phyloP scores from a whole-genome alignment of 495 filamentous ascomycete species.

The Lentithecium fluviatile region DNA sequence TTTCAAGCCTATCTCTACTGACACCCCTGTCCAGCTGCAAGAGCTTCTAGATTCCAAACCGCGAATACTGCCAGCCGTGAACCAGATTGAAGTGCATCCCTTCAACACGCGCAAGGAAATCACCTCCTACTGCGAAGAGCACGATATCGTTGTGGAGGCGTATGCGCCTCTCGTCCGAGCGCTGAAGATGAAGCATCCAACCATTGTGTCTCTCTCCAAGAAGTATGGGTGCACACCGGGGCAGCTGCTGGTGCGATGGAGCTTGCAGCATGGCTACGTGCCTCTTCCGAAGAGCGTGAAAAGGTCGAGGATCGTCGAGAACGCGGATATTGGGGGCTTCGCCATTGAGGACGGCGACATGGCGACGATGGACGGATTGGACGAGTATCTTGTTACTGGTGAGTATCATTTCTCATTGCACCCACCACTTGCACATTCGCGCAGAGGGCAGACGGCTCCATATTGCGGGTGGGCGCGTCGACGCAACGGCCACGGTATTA shows the following conservation, averaged over 20 bases:
- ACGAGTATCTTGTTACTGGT: constrained; percentile 69
- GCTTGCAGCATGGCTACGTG: constrained; percentile 70
- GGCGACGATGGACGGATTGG: constrained; percentile 60
- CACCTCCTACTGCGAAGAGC: constrained; percentile 52
- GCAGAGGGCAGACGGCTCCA: no score
- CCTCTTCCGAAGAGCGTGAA: constrained; percentile 71
- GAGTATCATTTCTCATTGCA: constrained; percentile 18
- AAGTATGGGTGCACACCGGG: constrained; percentile 61
- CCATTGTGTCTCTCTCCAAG: constrained; percentile 50
- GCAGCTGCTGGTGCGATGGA: constrained; percentile 66
- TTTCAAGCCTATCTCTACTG: constrained; percentile 1
- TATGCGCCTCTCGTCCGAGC: constrained; percentile 64
- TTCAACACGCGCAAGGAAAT: constrained; percentile 64
- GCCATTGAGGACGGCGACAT: constrained; percentile 63
- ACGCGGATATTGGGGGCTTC: constrained; percentile 66
- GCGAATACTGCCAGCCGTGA: constrained; percentile 55
- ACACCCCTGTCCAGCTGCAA: constrained; percentile 49
- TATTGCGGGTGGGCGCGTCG: no score
- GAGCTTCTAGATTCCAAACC: constrained; percentile 60
- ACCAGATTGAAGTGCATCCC: constrained; percentile 70
- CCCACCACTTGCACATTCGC: constrained; percentile 5
- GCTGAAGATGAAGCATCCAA: constrained; percentile 55
- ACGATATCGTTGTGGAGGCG: constrained; percentile 61
- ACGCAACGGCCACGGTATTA: no score
- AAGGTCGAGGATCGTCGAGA: constrained; percentile 60